These are phyloP conservation scores for Mycosphaerella arachidis DNA, from an alignment of 2,329 filamentous ascomycete genomes.

Conservation along the genomic window DNA sequence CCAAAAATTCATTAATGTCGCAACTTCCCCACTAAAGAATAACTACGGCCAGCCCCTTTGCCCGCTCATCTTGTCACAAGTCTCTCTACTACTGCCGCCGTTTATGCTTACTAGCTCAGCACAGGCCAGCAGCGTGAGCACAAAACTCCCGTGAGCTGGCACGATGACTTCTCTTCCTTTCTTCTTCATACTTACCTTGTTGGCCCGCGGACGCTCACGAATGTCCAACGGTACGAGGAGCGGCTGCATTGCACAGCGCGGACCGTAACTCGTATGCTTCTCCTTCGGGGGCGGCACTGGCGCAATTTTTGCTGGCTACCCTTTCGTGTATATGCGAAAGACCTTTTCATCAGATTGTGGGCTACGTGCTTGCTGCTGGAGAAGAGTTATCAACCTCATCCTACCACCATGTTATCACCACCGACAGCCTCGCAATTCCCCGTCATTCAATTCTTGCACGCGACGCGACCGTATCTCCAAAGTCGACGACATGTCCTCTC, in stretches of 20 bases:
- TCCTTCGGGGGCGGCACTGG: slow-evolving; percentile 8
- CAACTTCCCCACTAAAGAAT: no score
- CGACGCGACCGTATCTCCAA: no score
- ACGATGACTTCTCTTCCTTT: background rate
- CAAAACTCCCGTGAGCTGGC: background rate
- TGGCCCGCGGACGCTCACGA: background rate
- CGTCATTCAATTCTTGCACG: background rate
- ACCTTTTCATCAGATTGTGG: slow-evolving; percentile 6
- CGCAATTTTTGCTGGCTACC: slow-evolving; percentile 7
- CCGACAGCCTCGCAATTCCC: background rate
- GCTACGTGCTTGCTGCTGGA: background rate
- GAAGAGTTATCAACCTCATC: background rate
- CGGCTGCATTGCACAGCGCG: slow-evolving; percentile 3
- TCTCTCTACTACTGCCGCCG: background rate
- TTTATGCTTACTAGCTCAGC: background rate
- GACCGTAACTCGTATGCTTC: background rate
- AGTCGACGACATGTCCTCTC: no score
- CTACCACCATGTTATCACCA: background rate
- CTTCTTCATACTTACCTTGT: slow-evolving; percentile 7
- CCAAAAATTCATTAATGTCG: no score
- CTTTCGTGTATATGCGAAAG: background rate
- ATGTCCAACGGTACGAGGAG: background rate
- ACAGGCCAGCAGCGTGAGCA: background rate
- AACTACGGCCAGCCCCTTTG: no score
- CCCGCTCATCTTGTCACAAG: background rate